These are phyloP conservation scores for Penicillium sp. DNA, from an alignment of 2,329 filamentous ascomycete genomes.

Conservation along the genomic window DNA sequence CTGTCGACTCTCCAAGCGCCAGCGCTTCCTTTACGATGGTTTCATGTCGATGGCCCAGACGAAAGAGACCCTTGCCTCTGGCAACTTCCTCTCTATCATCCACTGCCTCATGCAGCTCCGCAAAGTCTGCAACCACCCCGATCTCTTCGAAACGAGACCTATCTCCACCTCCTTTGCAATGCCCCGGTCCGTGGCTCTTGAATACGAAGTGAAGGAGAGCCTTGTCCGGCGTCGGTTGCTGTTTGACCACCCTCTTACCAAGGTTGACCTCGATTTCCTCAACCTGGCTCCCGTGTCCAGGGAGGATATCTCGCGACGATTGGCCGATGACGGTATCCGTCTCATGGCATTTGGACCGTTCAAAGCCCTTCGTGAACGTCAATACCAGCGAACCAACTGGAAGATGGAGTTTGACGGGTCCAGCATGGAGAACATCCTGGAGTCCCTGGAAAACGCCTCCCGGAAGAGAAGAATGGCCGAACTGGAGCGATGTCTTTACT, in stretches of 20 bases:
- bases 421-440: conserved; percentile 66
- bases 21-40: conserved; percentile 92
- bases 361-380: conserved; percentile 68
- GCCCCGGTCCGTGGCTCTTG: conserved; percentile 70
- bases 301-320: conserved; percentile 60
- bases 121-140: conserved; percentile 97
- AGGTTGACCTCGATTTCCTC: conserved; percentile 71
- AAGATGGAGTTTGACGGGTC: conserved; percentile 63
- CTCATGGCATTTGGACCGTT: conserved; percentile 69
- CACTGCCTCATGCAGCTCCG: conserved; percentile 96
- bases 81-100: conserved; percentile 97
- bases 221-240: conserved; percentile 67
- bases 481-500: conserved; percentile 74
- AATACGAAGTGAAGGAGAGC: conserved; percentile 70
- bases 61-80: conserved; percentile 80
- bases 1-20: conserved; percentile 90
- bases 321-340: conserved; percentile 56
- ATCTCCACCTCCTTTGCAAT: conserved; percentile 98
- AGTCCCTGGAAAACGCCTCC: conserved; percentile 68
- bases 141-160: conserved; percentile 90
- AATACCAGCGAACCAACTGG: conserved; percentile 57
- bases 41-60: conserved; percentile 91
- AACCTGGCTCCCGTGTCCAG: conserved; percentile 73
- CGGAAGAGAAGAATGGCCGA: conserved; percentile 72
- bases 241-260: conserved; percentile 60